Evolutionary conservation across 2,329 filamentous ascomycete species (phyloP).

Genomic region (Aspergillus puulaauensis): DNA sequence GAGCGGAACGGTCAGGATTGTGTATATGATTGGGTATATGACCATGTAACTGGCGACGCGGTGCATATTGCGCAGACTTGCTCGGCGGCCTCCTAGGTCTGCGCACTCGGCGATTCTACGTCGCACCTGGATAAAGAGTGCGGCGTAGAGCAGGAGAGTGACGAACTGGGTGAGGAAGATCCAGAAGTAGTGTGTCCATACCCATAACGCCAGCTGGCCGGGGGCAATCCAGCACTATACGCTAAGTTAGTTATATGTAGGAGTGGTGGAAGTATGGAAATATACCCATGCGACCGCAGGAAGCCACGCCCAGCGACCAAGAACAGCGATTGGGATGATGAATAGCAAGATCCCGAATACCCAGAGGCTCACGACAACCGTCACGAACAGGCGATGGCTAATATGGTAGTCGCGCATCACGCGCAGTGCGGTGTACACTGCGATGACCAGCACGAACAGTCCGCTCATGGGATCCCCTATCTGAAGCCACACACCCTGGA

Average conservation of each 20-base stretch:
- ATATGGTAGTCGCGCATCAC: constrained; percentile 50
- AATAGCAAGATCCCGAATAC: constrained; percentile 48
- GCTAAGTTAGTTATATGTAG: no score
- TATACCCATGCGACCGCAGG: constrained; percentile 52
- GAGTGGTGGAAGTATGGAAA: not conserved
- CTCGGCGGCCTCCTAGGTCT: constrained; percentile 31
- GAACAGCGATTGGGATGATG: constrained; percentile 45
- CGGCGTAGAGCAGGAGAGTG: constrained; percentile 49
- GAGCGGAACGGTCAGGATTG: constrained; percentile 62
- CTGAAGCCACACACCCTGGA: constrained; percentile 54
- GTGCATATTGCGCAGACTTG: constrained; percentile 36
- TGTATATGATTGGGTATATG: constrained; percentile 53
- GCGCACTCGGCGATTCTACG: constrained; percentile 40
- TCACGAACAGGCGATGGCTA: constrained; percentile 43
- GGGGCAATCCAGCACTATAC: constrained; percentile 52
- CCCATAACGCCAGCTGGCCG: constrained; percentile 43
- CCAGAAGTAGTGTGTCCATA: constrained; percentile 56
- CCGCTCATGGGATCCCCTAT: constrained; percentile 52
- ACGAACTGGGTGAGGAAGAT: constrained; percentile 55
- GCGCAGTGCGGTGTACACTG: constrained; percentile 52
- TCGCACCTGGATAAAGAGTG: constrained; percentile 50
- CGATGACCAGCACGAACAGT: constrained; percentile 53
- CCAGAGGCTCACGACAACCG: constrained; percentile 48
- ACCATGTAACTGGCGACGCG: constrained; percentile 47
- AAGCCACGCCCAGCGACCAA: constrained; percentile 43